Evolutionary conservation across 1,284 basidiomycete genomes (phyloP), one percentile per base, ranked within the genome.

Genomic region (Tilletia horrida): DNA sequence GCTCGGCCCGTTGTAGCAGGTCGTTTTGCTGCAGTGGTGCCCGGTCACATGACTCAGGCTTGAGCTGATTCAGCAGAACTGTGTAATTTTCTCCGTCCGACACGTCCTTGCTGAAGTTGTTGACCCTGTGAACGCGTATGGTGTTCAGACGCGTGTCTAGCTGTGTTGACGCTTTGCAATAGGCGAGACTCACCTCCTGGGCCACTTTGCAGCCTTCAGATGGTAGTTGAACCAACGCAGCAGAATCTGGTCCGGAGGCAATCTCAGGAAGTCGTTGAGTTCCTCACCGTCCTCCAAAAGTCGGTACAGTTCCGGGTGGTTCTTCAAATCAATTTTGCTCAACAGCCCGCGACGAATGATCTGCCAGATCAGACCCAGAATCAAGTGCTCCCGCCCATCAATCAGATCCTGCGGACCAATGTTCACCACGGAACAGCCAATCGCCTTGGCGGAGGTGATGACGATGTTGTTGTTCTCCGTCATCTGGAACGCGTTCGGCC

Each of bases 391-490:
- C 68, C 91, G 86, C 8, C 95, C 94, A 71, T 97, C 94, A 59
- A 92, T 88, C 68, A 98, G 85, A 84, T 98, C 95, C 23, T 88
- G 87, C 0, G 95, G 90, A 44, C 96, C 95, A 73, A 98, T 97
- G 84, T 98, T 98, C 83, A 98, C 95, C 64, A 97, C 93, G 8
- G 91, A 94, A 82, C 96, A 97, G 44, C 95, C 95, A 74, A 98
- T 97, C 83, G 91, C 95, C 84, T 97, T 95, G 52, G 95, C 89
- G 42, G 96, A 98, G 11, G 92, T 91, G 83, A 98, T 97, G 81
- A 98, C 95, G 77, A 98, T 95, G 84, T 97, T 98, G 86, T 98
- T 97, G 86, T 98, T 98, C 83, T 98, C 95, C 0, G 95, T 97
- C 83, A 97, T 97, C 81, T 97, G 93, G 88, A 98, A 98, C 93